Base-by-base conservation (phyloP, 148 eudicot species). In the Rheum nobile region DNA sequence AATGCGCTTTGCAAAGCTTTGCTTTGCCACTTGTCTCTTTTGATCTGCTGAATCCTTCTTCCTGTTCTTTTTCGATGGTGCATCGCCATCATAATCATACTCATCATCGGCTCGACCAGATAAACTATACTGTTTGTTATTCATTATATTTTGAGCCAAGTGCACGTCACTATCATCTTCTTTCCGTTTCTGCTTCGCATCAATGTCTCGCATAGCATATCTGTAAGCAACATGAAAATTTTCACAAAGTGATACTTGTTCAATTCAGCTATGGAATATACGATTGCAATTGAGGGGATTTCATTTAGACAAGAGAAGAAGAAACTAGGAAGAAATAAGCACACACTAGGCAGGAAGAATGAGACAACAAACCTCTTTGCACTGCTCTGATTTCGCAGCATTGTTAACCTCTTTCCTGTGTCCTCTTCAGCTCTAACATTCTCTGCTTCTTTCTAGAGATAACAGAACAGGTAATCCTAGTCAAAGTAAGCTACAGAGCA, bases 41-140 rank as follows among this genome's bases (percentile, higher is more conserved):
- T 79, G 83, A 44, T 74, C 82, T 70, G 63, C 87, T 32, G 80
- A 83, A 48, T 77, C 86, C 88, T 86, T 90, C 74, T 84, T 88
- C 78, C 75, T 80, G 67, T 72, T 80, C 82, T 86, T 90, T 84
- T 77, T 95, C 67, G 80, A 78, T 35, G 97, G 96, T 31, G 86
- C 93, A 42, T 81, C 96, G 67, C 87, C 93, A 43, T 84, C 97
- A 79, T 80, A 88, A 77, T 95, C 99, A 80, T 95, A 95, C 83
- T 95, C 97, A 80, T 90, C 97, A 80, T 95, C 99, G 55, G 96
- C 97, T 77, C 73, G 88, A 77, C 81, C 79, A 50, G 88, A 78
- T 63, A 79, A 29, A 52, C 81, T 90, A 78, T 76, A 95, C 67
- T 74, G 73, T 41, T 85, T 81, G 77, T 91, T 91, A 31, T 84